A percentile compares a stretch with the other conserved stretches of the same genome.
These are phyloP conservation scores for Ophiocordyceps sinensis DNA, from an alignment of 2,329 filamentous ascomycete species.

Conservation along the genomic window DNA sequence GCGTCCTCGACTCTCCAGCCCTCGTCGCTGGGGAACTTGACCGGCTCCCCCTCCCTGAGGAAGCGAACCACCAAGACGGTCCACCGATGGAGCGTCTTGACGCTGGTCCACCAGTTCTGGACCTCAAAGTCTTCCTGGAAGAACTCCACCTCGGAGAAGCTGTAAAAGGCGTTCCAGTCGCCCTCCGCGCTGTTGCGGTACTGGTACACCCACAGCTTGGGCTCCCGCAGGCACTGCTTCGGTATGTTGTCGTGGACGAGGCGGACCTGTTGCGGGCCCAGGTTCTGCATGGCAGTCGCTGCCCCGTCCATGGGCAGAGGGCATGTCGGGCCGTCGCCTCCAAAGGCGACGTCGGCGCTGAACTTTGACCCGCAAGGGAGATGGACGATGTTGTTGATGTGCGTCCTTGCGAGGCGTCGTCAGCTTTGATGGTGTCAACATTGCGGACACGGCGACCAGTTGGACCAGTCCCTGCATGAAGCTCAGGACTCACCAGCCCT, in stretches of 20 bases:
- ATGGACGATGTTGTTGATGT: slow-evolving; percentile 45
- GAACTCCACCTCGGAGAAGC: slow-evolving; percentile 53
- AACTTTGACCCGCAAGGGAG: slow-evolving; percentile 33
- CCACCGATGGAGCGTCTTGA: slow-evolving; percentile 1
- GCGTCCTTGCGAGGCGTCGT: slow-evolving; percentile 16
- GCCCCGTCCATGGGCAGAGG: slow-evolving; percentile 38
- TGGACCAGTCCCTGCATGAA: no score
- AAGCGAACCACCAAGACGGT: slow-evolving; percentile 1
- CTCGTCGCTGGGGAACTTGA: not conserved
- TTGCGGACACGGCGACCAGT: no score
- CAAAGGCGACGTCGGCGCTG: slow-evolving; percentile 50
- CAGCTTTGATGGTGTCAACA: no score
- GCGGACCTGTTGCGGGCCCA: slow-evolving; percentile 41
- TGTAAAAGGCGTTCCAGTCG: slow-evolving; percentile 48
- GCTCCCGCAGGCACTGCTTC: slow-evolving; percentile 21
- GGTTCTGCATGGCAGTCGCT: slow-evolving; percentile 25
- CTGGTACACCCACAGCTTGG: slow-evolving; percentile 49
- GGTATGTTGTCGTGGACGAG: slow-evolving; percentile 33
- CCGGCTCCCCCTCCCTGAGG: not conserved
- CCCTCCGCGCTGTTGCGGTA: slow-evolving; percentile 27
- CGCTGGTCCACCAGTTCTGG: slow-evolving; percentile 4
- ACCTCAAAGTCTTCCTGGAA: slow-evolving; percentile 7
- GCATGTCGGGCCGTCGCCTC: slow-evolving; percentile 43
- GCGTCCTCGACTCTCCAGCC: not conserved
- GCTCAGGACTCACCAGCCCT: slow-evolving; percentile 34